phyloP scores from a whole-genome alignment of 192 early-diverging fungal species.

The Linnemannia schmuckeri region DNA sequence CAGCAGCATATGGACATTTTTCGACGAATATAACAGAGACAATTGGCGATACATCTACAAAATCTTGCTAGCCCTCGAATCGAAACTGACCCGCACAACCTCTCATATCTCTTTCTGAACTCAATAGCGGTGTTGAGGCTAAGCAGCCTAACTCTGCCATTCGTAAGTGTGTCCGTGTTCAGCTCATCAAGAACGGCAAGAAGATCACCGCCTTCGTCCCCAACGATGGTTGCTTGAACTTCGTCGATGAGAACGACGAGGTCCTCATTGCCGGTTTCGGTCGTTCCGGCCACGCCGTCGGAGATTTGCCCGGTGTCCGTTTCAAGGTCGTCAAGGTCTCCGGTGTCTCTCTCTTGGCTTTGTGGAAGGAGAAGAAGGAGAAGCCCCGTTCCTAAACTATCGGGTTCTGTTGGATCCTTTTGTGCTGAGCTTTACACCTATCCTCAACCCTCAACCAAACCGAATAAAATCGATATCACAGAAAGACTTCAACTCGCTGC shows the following conservation, averaged over 20 bases:
- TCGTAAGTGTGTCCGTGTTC: slow-evolving; percentile 99
- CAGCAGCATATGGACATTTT: no score
- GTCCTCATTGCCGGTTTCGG: slow-evolving; percentile 99
- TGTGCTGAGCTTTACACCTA: slow-evolving; percentile 17
- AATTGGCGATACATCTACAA: neutral
- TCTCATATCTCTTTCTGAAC: slow-evolving; percentile 9
- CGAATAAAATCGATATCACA: slow-evolving; percentile 51
- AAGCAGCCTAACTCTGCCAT: slow-evolving; percentile 99
- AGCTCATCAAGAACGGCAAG: slow-evolving; percentile 99
- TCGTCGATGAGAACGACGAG: slow-evolving; percentile 99
- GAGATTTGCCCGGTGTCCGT: slow-evolving; percentile 99
- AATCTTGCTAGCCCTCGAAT: neutral
- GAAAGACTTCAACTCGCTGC: neutral
- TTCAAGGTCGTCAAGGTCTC: slow-evolving; percentile 99
- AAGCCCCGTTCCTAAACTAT: slow-evolving; percentile 92
- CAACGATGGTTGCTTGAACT: slow-evolving; percentile 99
- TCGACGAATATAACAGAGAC: no score
- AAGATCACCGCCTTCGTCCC: slow-evolving; percentile 99
- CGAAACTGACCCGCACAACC: neutral
- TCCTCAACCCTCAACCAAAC: slow-evolving; percentile 9
- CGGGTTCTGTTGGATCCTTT: slow-evolving; percentile 8
- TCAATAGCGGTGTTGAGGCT: slow-evolving; percentile 95
- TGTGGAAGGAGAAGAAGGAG: slow-evolving; percentile 99
- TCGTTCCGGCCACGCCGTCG: slow-evolving; percentile 98
- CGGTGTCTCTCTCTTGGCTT: slow-evolving; percentile 97